phyloP scores from a whole-genome alignment of 805 yeast species.

The Geotrichum ghanense region DNA sequence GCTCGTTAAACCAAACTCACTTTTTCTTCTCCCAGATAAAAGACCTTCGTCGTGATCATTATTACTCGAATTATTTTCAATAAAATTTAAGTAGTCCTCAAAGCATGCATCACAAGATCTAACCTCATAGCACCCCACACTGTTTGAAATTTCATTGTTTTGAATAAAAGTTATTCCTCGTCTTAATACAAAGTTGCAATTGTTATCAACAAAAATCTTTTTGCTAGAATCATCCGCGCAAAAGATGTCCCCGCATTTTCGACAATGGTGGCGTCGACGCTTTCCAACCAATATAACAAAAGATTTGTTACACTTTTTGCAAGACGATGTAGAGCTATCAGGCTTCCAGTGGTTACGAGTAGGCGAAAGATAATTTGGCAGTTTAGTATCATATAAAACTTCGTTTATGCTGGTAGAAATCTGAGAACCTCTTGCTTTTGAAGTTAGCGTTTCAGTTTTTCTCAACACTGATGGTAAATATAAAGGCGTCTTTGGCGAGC shows the following conservation, averaged over 20 bases:
- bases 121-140: slow-evolving; percentile 17
- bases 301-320: slow-evolving; percentile 53
- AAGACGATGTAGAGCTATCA: slow-evolving; percentile 51
- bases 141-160: slow-evolving; percentile 43
- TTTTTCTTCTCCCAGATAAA: slow-evolving; percentile 4
- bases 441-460: slow-evolving; percentile 23
- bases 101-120: slow-evolving; percentile 8
- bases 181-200: slow-evolving; percentile 42
- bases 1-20: slow-evolving; percentile 10
- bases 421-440: too few species aligned
- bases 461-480: slow-evolving; percentile 85
- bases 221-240: slow-evolving; percentile 57
- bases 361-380: slow-evolving; percentile 16
- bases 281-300: slow-evolving; percentile 48
- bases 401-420: too few species aligned
- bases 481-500: slow-evolving; percentile 74
- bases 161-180: slow-evolving; percentile 65
- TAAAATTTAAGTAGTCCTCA: slow-evolving; percentile 8
- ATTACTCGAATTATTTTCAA: slow-evolving; percentile 6
- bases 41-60: slow-evolving; percentile 17
- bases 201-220: slow-evolving; percentile 42
- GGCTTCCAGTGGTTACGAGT: slow-evolving; percentile 37
- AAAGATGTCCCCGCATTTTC: slow-evolving; percentile 74
- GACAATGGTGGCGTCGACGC: slow-evolving; percentile 73
- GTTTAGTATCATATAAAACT: too few species aligned